Evolutionary conservation across 139 green algal species (phyloP), one percentile per base, ranked within the genome.

Genomic region (Volvox africanus): DNA sequence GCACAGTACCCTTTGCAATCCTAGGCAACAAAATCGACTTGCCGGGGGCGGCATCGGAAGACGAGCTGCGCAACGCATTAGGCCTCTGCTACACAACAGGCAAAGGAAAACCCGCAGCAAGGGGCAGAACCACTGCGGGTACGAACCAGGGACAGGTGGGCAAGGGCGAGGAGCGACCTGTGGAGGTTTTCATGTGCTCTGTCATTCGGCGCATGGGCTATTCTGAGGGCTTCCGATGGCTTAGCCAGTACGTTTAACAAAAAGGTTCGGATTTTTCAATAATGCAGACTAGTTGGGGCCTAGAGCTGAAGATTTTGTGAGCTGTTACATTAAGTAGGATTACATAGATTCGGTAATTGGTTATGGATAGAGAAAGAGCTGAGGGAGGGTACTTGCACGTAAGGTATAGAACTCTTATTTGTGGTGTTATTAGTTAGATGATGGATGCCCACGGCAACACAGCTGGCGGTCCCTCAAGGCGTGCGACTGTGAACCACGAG

Each of bases 1-100:
- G 90, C 18, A 91, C 93, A 24, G 98, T 99, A 71, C 98, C 98
- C 18, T 99, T 99, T 93, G 92, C 99, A 32, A 89, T 99, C 1
- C 94, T 99, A 79, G 98, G 98, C 75, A 99, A 99, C 97, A 99
- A 99, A 94, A 99, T 99, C 85, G 98, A 99, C 94, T 95, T 99
- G 76, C 97, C 98, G 16, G 92, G 93, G 16, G 97, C 95, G 28
- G 93, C 92, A 13, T 95, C 93, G 36, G 97, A 98, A 91, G 98
- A 99, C 19, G 98, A 99, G 93, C 93, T 99, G 84, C 96, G 98
- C 32, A 94, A 98, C 80, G 95, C 87, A 32, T 94, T 99, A 83
- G 98, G 98, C 28, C 93, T 99, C 22, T 99, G 97, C 9, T 98
- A 98, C 85, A 99, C 99, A 32, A 28, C 14, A 32, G 33, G 76